These are phyloP conservation scores for Cordyceps tenuipes DNA, from an alignment of 2,329 filamentous ascomycete genomes.

Conservation along the genomic window DNA sequence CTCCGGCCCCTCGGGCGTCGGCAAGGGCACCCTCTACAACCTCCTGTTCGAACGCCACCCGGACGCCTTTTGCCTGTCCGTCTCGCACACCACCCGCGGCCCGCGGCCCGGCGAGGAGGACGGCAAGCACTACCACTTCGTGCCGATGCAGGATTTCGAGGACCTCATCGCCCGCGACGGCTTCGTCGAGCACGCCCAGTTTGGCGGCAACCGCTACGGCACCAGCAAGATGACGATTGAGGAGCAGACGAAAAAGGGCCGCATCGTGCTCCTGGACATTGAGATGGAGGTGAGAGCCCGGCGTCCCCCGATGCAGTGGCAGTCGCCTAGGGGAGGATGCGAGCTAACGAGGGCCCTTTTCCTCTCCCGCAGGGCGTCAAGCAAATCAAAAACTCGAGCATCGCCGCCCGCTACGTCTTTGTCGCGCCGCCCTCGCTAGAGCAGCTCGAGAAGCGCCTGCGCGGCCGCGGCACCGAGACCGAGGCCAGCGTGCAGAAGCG, in stretches of 20 bases:
- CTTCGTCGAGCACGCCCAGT: constrained; percentile 82
- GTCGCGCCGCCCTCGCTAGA: constrained; percentile 71
- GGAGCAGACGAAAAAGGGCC: constrained; percentile 61
- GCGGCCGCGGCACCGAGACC: constrained; percentile 69
- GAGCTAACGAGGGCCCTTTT: neutral
- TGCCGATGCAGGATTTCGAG: constrained; percentile 57
- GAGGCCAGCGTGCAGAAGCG: constrained; percentile 64
- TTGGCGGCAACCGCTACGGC: constrained; percentile 80
- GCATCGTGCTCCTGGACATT: constrained; percentile 81
- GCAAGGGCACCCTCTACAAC: constrained; percentile 73
- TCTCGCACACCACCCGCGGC: constrained; percentile 70
- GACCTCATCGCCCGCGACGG: constrained; percentile 57
- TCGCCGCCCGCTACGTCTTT: constrained; percentile 76
- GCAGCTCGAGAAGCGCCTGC: constrained; percentile 64
- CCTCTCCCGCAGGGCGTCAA: constrained; percentile 57
- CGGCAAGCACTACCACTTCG: constrained; percentile 76
- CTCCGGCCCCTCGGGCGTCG: constrained; percentile 70
- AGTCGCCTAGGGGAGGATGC: neutral
- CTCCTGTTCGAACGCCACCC: constrained; percentile 54
- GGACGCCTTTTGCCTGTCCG: constrained; percentile 44
- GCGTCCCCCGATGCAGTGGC: neutral
- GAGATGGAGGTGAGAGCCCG: constrained; percentile 83
- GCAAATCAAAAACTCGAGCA: constrained; percentile 71
- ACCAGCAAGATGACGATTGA: constrained; percentile 74
- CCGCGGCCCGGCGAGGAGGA: constrained; percentile 69